phyloP scores from a whole-genome alignment of 352 stramenopile genomes.

The Globisporangium viniferum region DNA sequence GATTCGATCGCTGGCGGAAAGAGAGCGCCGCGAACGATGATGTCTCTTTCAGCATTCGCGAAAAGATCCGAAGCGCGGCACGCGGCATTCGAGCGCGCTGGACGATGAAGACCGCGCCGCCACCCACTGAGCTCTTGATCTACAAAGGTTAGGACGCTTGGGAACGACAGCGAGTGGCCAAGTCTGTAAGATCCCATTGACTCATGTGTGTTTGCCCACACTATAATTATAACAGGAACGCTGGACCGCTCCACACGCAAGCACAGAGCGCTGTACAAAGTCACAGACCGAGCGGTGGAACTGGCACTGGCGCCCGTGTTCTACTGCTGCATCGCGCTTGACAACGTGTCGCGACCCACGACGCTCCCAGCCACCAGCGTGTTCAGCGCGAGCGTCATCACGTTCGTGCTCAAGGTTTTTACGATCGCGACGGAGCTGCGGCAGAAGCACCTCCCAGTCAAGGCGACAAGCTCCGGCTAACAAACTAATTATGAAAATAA shows the following conservation, averaged over 20 bases:
- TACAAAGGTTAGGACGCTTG: background rate
- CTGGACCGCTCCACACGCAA: background rate
- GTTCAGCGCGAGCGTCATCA: slow-evolving; percentile 39
- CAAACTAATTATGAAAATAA: background rate
- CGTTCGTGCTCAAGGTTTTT: slow-evolving; percentile 40
- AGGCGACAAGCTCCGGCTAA: background rate
- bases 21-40: background rate
- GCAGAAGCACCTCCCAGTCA: slow-evolving; percentile 9
- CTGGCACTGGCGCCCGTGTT: slow-evolving; percentile 41
- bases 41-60: background rate
- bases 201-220: too few species aligned
- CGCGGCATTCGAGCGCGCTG: background rate
- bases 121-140: background rate
- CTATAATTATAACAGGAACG: background rate
- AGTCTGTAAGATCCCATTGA: too few species aligned
- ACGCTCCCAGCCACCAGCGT: slow-evolving; percentile 27
- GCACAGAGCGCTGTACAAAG: slow-evolving; percentile 3
- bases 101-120: background rate
- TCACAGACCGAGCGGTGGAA: slow-evolving; percentile 27
- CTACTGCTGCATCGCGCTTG: slow-evolving; percentile 37
- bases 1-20: slow-evolving; percentile 10
- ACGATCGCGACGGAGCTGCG: slow-evolving; percentile 16
- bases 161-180: too few species aligned
- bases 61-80: background rate
- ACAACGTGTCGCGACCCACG: slow-evolving; percentile 19